phyloP scores from a whole-genome alignment of 2,329 filamentous ascomycete species.

The Xylariales sp. region DNA sequence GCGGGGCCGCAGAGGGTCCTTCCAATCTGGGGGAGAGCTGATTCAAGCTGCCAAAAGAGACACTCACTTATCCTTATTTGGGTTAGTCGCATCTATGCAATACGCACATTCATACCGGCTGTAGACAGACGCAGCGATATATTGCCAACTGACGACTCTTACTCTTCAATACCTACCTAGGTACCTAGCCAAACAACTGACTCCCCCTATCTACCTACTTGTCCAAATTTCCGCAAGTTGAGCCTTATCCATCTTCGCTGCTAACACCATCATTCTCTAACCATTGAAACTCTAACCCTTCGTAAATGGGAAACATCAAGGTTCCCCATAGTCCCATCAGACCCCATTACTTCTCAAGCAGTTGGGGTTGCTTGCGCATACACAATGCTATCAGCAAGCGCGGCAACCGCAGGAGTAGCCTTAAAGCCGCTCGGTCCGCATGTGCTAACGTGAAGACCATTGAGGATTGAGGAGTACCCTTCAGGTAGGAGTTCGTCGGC shows the following conservation, averaged over 20 bases:
- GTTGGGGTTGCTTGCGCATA: constrained; percentile 29
- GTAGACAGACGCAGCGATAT: not conserved
- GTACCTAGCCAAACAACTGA: no score
- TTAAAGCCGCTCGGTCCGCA: constrained; percentile 35
- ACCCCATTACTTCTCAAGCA: constrained; percentile 9
- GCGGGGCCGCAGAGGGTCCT: constrained; percentile 23
- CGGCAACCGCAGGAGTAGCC: constrained; percentile 14
- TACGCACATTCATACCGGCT: not conserved
- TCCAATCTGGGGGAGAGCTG: constrained; percentile 23
- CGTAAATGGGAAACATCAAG: not conserved
- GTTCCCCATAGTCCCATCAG: not conserved
- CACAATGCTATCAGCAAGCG: constrained; percentile 20
- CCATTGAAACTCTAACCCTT: not conserved
- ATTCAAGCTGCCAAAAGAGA: constrained; percentile 16
- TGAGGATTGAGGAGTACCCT: constrained; percentile 48
- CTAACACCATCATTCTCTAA: not conserved
- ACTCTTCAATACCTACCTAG: not conserved
- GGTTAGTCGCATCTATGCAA: not conserved
- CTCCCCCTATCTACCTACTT: not conserved
- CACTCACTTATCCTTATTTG: not conserved
- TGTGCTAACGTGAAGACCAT: constrained; percentile 47
- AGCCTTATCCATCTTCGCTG: not conserved
- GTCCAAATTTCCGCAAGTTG: not conserved
- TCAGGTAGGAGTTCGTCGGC: constrained; percentile 53
- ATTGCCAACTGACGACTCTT: not conserved